Evolutionary conservation across 371 early-diverging fungal genomes (phyloP), one percentile per base, ranked within the genome.

Genomic region (Synchytrium microbalum): DNA sequence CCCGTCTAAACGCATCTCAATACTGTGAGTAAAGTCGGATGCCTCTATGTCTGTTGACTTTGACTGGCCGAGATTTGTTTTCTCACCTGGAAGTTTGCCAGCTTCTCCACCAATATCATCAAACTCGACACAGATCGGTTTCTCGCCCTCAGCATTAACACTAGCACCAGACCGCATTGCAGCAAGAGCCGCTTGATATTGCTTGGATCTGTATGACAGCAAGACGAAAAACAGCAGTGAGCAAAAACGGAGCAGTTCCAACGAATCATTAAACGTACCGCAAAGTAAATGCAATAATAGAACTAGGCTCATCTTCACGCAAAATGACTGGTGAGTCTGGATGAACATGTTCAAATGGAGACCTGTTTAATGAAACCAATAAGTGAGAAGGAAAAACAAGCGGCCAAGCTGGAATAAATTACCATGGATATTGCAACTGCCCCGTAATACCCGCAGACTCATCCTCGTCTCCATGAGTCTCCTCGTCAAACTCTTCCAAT

Each of bases 231-330:
- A 5, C 61, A 62, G 61, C 61, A 10, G 19, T 30, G 26, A n/a
- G 53, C 27, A 5, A 26, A 62, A 58, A 13, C 13, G 8, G 29
- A 57, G 23, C 57, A 16, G 26, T 13, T 8, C 24, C 57, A 51
- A n/a, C n/a, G 52, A 51, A 51, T 16, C 52, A 51, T 51, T 51
- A 16, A 2, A 59, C 61, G 24, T 59, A 88, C 78, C 84, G 80
- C 31, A 95, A 75, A 3, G 93, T 85, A 64, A 88, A 88, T 0
- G 97, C 92, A 31, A 96, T 87, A 58, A 96, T 91, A 0, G 95
- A 93, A 66, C 90, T 90, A 1, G 94, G 95, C 68, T 96, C 95
- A 52, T 91, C 88, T 72, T 95, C 95, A 33, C 94, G 81, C 0
- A 95, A 86, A 29, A 95, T 83, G 46, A 95, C 84, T 19, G 79